phyloP scores from a whole-genome alignment of 2,329 filamentous ascomycete genomes.

The Beauveria sp. region DNA sequence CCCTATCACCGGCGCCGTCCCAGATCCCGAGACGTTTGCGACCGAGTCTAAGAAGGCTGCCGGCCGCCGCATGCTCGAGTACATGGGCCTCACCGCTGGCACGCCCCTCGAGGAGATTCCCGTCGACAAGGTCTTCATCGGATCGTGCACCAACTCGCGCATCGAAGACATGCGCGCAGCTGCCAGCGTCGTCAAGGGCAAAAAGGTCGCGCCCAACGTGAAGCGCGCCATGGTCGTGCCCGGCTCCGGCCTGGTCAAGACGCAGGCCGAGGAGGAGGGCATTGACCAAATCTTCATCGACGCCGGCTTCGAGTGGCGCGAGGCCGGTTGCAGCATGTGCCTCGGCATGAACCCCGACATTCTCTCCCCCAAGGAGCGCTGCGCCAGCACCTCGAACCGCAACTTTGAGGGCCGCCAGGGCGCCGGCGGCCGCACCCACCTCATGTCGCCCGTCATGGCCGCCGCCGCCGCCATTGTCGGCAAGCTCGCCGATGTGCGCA shows the following conservation, averaged over 20 bases:
- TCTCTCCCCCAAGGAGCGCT: conserved; percentile 82
- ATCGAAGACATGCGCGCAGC: conserved; percentile 93
- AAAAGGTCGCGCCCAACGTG: conserved; percentile 78
- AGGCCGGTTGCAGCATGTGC: conserved; percentile 98
- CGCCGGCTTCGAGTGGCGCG: conserved; percentile 95
- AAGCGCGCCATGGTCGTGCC: conserved; percentile 95
- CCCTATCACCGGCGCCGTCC: conserved; percentile 87
- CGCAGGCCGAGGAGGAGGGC: conserved; percentile 82
- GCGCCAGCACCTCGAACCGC: conserved; percentile 90
- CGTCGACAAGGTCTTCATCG: conserved; percentile 96
- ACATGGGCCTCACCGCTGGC: conserved; percentile 87
- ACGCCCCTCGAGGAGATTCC: conserved; percentile 87
- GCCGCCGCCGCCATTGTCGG: conserved; percentile 84
- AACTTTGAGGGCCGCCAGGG: conserved; percentile 98
- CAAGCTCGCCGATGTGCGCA: conserved; percentile 85
- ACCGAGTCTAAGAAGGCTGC: conserved; percentile 72
- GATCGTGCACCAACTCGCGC: conserved; percentile 93
- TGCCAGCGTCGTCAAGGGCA: conserved; percentile 77
- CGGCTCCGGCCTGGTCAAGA: conserved; percentile 89
- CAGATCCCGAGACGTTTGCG: conserved; percentile 79
- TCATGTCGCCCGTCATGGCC: conserved; percentile 97
- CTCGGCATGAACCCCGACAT: conserved; percentile 99
- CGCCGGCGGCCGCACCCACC: conserved; percentile 80
- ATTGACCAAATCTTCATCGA: conserved; percentile 88
- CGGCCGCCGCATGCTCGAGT: conserved; percentile 77